Conservation (phyloP, 2,329 filamentous ascomycete genomes). For the Aureobasidium melanogenum region DNA sequence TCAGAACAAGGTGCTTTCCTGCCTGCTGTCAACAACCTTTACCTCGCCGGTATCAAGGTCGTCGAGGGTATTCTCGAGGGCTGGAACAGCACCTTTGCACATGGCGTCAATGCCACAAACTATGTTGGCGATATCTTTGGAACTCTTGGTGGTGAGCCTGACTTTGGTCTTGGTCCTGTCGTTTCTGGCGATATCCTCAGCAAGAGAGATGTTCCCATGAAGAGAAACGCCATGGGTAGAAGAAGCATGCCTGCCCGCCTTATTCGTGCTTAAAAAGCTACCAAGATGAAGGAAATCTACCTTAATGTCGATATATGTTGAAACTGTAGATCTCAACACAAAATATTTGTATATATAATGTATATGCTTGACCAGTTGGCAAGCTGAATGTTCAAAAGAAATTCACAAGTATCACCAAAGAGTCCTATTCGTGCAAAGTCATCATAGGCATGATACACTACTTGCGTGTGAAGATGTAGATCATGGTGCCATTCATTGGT, state of each 20-base stretch:
- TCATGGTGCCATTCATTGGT: too few species aligned
- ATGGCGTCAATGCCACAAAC: conserved; percentile 51
- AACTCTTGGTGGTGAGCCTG: conserved; percentile 54
- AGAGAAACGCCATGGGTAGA: conserved; percentile 9
- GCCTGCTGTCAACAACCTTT: conserved; percentile 58
- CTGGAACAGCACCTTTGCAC: conserved; percentile 52
- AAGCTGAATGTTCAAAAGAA: neutral
- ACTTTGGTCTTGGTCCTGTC: conserved; percentile 51
- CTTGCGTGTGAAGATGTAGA: too few species aligned
- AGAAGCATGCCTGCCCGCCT: neutral
- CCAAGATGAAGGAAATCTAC: neutral
- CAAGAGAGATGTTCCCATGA: conserved; percentile 5
- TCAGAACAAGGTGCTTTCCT: conserved; percentile 53
- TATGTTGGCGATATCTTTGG: conserved; percentile 63
- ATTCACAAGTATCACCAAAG: neutral
- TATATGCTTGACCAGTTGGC: neutral
- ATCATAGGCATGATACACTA: too few species aligned
- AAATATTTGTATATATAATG: neutral
- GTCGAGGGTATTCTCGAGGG: conserved; percentile 52
- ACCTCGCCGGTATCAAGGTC: conserved; percentile 55
- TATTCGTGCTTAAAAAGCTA: neutral
- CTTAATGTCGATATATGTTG: neutral
- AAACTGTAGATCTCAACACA: too few species aligned
- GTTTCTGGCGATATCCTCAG: conserved; percentile 15
- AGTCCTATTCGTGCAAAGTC: too few species aligned